Conservation (phyloP, 2,329 filamentous ascomycete species). For the Leptographium radiaticola region DNA sequence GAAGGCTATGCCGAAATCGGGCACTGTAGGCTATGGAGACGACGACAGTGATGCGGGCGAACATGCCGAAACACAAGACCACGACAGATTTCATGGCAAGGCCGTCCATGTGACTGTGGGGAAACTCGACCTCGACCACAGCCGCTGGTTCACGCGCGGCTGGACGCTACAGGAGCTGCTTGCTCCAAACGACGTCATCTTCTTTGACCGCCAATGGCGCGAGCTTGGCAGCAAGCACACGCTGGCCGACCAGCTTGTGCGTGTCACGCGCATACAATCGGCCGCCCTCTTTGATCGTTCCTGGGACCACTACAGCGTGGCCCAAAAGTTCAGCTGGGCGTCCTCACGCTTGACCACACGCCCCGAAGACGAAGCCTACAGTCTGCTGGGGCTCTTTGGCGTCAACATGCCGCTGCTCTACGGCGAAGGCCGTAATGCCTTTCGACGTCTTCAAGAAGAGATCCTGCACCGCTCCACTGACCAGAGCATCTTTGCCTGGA, state of each 20-base stretch:
- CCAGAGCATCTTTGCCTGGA: constrained; percentile 18
- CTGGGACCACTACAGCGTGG: constrained; percentile 6
- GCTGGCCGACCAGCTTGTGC: constrained; percentile 13
- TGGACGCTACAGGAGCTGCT: constrained; percentile 15
- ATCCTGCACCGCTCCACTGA: constrained; percentile 16
- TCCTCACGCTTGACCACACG: constrained; percentile 12
- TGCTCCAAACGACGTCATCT: constrained; percentile 10
- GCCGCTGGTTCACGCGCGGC: constrained; percentile 11
- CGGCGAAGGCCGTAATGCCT: constrained; percentile 15
- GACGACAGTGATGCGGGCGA: no score
- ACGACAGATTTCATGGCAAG: no score
- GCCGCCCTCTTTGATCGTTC: neutral
- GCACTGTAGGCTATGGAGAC: no score
- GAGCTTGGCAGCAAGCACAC: constrained; percentile 12
- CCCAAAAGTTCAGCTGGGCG: constrained; percentile 16
- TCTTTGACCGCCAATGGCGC: constrained; percentile 6
- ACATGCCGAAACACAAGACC: no score
- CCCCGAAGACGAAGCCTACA: constrained; percentile 16
- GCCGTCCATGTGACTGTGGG: no score
- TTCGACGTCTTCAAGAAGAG: constrained; percentile 16
- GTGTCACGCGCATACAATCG: constrained; percentile 5
- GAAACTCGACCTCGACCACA: neutral
- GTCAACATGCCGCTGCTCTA: constrained; percentile 19
- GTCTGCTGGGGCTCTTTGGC: constrained; percentile 16
- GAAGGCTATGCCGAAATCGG: no score